Evolutionary conservation across 495 filamentous ascomycete genomes (phyloP), one percentile per base, ranked within the genome.

Genomic region (Neurospora tetrasperma): DNA sequence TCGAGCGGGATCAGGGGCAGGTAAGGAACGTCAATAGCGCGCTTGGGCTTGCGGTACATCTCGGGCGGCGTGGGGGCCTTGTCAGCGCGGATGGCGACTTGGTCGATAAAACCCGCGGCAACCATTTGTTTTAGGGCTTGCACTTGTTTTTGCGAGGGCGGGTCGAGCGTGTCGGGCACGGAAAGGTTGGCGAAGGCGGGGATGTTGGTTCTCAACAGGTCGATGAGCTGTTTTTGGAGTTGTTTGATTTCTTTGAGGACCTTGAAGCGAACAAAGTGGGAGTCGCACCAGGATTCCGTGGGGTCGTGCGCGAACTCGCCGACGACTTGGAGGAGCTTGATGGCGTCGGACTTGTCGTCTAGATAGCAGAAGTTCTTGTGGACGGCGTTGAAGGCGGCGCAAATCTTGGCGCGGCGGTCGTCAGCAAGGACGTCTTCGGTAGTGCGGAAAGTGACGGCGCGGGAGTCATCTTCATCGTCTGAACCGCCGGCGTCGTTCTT

Each of bases 1-100:
- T 88, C 87, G 4, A 92, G 90, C 11, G 91, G 89, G 76, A 94
- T 90, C 20, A 99, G 89, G 0, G 96, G 94, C 3, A 97, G 76
- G 80, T 98, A 99, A 3, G 95, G 92, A 4, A 97, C 91, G 78
- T 98, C 93, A 70, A 93, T 94, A 1, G 94, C 93, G 66, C 91
- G 88, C 66, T 88, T 90, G 0, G 94, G 92, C 43, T 92, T 93
- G 23, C 92, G 86, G 5, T 84, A 79, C 72, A 88, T 85, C 71
- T 91, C 90, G 3, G 92, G 92, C 1, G 93, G 92, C 20, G 85
- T 85, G 5, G 93, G 92, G 0, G 92, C 85, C 11, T 95, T 85
- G 79, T 98, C 94, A 4, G 94, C 93, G 73, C 96, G 93, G 78
- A 98, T 95, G 70, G 96, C 96, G 69, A 99, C 87, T 73, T 98